Percentiles rank a stretch among this genome's conserved stretches.
Conservation (phyloP, 2,329 filamentous ascomycete genomes). For the Colletotrichum limetticola region DNA sequence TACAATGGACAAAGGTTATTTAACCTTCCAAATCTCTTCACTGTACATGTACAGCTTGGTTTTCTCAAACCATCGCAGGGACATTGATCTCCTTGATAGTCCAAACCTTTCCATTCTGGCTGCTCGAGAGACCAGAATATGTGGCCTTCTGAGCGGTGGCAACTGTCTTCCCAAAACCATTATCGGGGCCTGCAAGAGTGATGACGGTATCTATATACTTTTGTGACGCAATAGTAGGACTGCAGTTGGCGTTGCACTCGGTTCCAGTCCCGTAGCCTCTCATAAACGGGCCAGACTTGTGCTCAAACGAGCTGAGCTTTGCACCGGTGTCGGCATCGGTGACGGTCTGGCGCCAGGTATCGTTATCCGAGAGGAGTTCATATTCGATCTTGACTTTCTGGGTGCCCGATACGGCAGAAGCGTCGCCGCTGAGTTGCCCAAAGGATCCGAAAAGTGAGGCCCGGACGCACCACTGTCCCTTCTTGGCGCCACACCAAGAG, state of each 20-base stretch:
- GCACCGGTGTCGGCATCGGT: not conserved
- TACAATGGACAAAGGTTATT: too few species aligned
- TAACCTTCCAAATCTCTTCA: too few species aligned
- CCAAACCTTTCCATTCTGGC: not conserved
- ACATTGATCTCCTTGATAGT: not conserved
- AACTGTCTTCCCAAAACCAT: not conserved
- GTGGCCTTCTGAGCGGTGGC: not conserved
- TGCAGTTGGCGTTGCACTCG: not conserved
- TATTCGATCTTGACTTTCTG: not conserved
- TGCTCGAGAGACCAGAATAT: not conserved
- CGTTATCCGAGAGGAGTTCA: not conserved
- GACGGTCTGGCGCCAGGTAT: not conserved
- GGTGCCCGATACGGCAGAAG: not conserved
- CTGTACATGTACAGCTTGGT: not conserved
- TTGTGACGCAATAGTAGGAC: not conserved
- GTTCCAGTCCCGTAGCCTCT: not conserved
- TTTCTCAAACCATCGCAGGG: not conserved
- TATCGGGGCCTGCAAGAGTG: not conserved
- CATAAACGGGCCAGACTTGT: not conserved
- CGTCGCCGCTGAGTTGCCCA: not conserved
- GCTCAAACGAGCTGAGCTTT: not conserved
- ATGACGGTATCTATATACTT: not conserved
- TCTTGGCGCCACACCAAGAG: slow-evolving; percentile 52
- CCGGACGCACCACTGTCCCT: slow-evolving; percentile 51
- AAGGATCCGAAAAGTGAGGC: slow-evolving; percentile 41